A percentile compares a stretch with the other conserved stretches of the same genome.
These are phyloP conservation scores for Lepidium didymum DNA, from an alignment of 345 rosid species.

Conservation along the genomic window DNA sequence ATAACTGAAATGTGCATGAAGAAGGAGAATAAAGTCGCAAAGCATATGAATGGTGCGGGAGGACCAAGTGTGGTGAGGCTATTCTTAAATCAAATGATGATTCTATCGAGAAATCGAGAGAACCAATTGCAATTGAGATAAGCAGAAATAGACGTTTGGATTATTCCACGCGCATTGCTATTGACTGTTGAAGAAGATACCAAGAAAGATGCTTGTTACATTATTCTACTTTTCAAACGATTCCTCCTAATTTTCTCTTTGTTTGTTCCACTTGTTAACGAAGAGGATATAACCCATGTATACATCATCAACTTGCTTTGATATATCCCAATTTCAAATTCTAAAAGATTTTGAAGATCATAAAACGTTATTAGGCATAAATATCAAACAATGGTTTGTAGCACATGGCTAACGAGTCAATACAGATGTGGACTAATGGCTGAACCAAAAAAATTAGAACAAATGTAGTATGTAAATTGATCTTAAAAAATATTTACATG, in stretches of 20 bases:
- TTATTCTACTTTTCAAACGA: background rate
- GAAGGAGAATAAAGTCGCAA: slow-evolving; percentile 5
- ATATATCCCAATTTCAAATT: too few species aligned
- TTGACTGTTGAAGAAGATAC: background rate
- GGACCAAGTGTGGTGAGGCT: background rate
- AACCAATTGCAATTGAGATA: background rate
- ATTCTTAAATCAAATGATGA: slow-evolving; percentile 7
- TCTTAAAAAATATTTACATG: too few species aligned
- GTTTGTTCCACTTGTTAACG: background rate
- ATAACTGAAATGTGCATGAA: background rate
- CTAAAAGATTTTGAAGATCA: background rate
- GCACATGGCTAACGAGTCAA: too few species aligned
- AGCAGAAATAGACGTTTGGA: background rate
- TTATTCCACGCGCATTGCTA: background rate
- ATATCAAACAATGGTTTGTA: too few species aligned
- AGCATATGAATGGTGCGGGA: slow-evolving; percentile 4
- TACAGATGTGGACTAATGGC: too few species aligned
- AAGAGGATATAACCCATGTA: too few species aligned
- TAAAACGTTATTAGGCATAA: too few species aligned
- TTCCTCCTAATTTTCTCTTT: background rate
- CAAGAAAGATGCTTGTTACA: background rate
- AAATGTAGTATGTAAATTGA: too few species aligned
- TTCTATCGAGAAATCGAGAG: background rate
- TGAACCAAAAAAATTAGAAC: too few species aligned
- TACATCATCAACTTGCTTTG: too few species aligned